phyloP scores from a whole-genome alignment of 495 filamentous ascomycete species.

The Bombardia bombarda region DNA sequence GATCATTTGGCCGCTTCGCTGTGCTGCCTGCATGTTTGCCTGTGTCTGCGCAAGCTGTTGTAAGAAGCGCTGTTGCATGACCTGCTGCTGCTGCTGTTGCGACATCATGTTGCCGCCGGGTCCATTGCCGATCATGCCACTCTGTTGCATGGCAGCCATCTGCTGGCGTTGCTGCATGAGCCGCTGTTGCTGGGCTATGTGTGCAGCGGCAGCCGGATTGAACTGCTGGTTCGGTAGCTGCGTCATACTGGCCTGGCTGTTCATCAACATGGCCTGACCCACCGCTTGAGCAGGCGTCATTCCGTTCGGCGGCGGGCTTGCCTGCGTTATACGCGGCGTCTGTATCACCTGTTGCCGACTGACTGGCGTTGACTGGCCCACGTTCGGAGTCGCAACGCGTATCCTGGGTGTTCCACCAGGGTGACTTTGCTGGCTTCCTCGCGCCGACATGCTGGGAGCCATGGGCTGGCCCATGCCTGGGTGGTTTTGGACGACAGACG shows the following conservation, averaged over 20 bases:
- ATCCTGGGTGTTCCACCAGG: conserved; percentile 75
- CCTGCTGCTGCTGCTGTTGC: conserved; percentile 23
- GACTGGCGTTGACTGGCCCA: conserved; percentile 62
- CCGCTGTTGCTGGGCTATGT: conserved; percentile 50
- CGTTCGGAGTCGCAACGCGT: conserved; percentile 68
- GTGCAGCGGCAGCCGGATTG: conserved; percentile 13
- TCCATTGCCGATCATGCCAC: conserved; percentile 26
- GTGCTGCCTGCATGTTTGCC: conserved; percentile 27
- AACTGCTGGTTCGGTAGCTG: conserved; percentile 22
- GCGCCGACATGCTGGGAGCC: conserved; percentile 64
- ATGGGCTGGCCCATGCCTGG: conserved; percentile 54
- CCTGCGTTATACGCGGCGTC: conserved; percentile 64
- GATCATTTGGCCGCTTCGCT: conserved; percentile 23
- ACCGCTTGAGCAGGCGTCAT: conserved; percentile 46
- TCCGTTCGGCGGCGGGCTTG: conserved; percentile 54
- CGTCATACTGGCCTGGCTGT: conserved; percentile 37
- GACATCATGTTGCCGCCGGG: conserved; percentile 28
- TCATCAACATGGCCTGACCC: conserved; percentile 42
- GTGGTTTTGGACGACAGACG: conserved; percentile 68
- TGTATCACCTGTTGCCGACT: conserved; percentile 59
- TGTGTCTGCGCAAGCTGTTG: conserved; percentile 24
- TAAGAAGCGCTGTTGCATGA: no score
- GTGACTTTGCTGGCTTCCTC: conserved; percentile 73
- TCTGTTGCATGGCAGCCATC: conserved; percentile 27
- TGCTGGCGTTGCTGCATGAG: conserved; percentile 39